phyloP scores from a whole-genome alignment of 208 protist species.

The Trypanosoma platydactyli region DNA sequence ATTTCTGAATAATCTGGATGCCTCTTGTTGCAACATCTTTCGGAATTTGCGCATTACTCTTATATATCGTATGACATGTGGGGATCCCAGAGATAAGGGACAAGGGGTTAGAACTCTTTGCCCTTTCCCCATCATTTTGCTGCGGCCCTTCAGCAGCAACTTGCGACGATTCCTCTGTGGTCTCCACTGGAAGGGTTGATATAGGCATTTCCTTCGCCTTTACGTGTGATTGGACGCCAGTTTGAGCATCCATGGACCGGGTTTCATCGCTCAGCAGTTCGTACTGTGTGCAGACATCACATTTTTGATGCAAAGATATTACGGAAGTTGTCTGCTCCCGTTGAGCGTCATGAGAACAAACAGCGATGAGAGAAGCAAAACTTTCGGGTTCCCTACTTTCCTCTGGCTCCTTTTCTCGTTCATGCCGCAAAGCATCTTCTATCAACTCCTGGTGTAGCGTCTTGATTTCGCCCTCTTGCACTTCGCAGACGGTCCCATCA shows the following conservation, averaged over 20 bases:
- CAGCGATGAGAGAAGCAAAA: not conserved
- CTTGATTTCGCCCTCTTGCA: too few species aligned
- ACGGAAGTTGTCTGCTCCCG: not conserved
- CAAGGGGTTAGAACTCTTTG: not conserved
- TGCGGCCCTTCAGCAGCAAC: not conserved
- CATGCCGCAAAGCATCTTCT: too few species aligned
- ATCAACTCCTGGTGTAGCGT: too few species aligned
- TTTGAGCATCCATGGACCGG: not conserved
- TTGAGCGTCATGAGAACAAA: not conserved
- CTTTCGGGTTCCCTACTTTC: too few species aligned
- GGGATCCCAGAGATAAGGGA: not conserved
- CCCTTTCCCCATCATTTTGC: not conserved
- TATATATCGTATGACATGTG: not conserved
- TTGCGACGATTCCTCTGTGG: not conserved
- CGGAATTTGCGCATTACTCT: not conserved
- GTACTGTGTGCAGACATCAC: constrained; percentile 1
- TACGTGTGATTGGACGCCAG: not conserved
- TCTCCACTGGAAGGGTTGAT: not conserved
- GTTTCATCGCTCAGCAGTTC: not conserved
- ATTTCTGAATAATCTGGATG: constrained; percentile 12
- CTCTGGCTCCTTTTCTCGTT: too few species aligned
- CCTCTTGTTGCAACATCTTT: not conserved
- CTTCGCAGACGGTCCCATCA: too few species aligned
- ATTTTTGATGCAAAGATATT: not conserved
- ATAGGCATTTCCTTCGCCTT: not conserved